Evolutionary conservation across 257 asterid species (phyloP).

Genomic region (Ilex asprella): DNA sequence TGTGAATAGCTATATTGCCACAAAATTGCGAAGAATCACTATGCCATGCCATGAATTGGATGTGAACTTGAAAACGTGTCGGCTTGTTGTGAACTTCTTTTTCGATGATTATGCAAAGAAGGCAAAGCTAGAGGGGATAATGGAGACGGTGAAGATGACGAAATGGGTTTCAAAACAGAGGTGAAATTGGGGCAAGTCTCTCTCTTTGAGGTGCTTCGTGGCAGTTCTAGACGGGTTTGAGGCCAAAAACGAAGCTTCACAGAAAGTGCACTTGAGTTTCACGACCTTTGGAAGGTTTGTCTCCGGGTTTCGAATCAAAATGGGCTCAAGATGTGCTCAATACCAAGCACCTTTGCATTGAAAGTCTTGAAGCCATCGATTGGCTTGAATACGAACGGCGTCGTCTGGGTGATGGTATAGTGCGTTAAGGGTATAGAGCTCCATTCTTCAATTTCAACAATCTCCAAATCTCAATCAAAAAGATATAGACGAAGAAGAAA

Average conservation of each 20-base stretch:
- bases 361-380: too few species aligned
- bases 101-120: slow-evolving; percentile 50
- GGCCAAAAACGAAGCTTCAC: slow-evolving; percentile 68
- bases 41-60: slow-evolving; percentile 31
- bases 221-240: slow-evolving; percentile 89
- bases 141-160: slow-evolving; percentile 12
- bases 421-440: too few species aligned
- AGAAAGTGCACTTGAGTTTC: slow-evolving; percentile 68
- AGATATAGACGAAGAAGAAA: too few species aligned
- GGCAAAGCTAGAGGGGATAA: slow-evolving; percentile 73
- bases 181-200: slow-evolving; percentile 69
- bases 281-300: slow-evolving; percentile 66
- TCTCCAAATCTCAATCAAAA: too few species aligned
- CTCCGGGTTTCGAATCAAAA: slow-evolving; percentile 56
- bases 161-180: slow-evolving; percentile 28
- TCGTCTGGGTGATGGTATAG: too few species aligned
- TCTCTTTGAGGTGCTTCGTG: slow-evolving; percentile 66
- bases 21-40: slow-evolving; percentile 32
- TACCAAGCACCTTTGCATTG: slow-evolving; percentile 99
- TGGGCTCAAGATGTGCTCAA: slow-evolving; percentile 90
- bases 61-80: slow-evolving; percentile 36
- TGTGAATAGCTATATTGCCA: background rate
- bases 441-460: too few species aligned
- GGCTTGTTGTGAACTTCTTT: slow-evolving; percentile 37
- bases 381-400: too few species aligned